Base-by-base conservation (phyloP, 148 eudicot species). In the Euryodendron excelsum region DNA sequence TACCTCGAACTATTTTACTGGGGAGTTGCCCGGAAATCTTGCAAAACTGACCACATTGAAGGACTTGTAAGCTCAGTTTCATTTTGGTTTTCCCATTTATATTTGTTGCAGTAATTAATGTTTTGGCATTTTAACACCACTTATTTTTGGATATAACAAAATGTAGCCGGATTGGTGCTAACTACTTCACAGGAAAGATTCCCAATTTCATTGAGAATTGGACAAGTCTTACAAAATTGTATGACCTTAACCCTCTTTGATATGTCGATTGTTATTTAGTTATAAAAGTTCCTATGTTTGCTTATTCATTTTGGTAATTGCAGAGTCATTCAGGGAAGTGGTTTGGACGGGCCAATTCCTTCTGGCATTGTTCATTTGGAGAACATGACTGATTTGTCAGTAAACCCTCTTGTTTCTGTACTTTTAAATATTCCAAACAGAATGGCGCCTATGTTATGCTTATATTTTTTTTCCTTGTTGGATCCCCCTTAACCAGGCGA, bases 331-430 rank as follows among this genome's bases (percentile, higher is more conserved):
- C n/a, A n/a, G n/a, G n/a, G n/a, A n/a, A n/a, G n/a, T n/a, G n/a
- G n/a, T n/a, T n/a, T n/a, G n/a, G n/a, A n/a, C n/a, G 89, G 86
- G 25, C 89, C 89, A 78, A 86, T 86, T 75, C 89, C 88, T 69
- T 27, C 77, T 37, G 82, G 48, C 71, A 83, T 83, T 76, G 59
- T 76, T 76, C 69, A 68, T 79, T 70, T 83, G 74, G 47, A 52
- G 71, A 79, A 73, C 11, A 50, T 86, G 56, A 39, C 75, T 0
- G 86, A 86, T 56, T 79, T 86, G 89, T 86, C 27, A 83, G 89
- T 83, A 36, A 66, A 31, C 17, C 30, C n/a, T n/a, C n/a, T n/a
- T n/a, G n/a, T n/a, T n/a, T n/a, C n/a, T n/a, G n/a, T n/a, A n/a
- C n/a, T n/a, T n/a, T n/a, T n/a, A n/a, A n/a, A n/a, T n/a, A n/a